Evolutionary conservation across 345 rosid species (phyloP).

Genomic region (Eucalyptus victrix): DNA sequence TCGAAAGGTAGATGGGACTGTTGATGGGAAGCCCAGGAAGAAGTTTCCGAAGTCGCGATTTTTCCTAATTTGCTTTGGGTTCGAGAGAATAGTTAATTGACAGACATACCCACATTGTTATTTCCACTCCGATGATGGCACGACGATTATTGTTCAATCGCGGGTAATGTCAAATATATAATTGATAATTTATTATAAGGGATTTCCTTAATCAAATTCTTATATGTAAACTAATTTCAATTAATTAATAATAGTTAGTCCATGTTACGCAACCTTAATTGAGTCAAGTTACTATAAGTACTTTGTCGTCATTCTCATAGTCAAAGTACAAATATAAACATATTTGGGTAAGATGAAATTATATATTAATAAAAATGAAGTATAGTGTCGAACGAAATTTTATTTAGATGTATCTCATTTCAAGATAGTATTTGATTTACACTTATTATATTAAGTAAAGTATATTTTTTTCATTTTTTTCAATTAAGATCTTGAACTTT

Average conservation of each 20-base stretch:
- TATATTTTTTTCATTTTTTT: background rate
- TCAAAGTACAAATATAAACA: background rate
- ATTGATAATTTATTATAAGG: background rate
- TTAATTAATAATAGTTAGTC: background rate
- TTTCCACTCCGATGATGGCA: background rate
- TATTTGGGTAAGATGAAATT: background rate
- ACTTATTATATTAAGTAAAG: background rate
- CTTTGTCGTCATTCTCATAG: background rate
- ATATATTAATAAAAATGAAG: fast-evolving
- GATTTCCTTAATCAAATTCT: too few relatives aligned
- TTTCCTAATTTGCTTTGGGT: background rate
- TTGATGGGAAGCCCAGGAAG: background rate
- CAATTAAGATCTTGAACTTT: background rate
- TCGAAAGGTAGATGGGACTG: background rate
- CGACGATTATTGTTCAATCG: background rate
- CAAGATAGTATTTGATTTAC: fast-evolving
- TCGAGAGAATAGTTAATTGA: background rate
- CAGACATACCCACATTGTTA: background rate
- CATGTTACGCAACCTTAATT: background rate
- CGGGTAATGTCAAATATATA: background rate
- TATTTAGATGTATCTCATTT: background rate
- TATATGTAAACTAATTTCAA: too few relatives aligned
- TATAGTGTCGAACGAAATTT: fast-evolving
- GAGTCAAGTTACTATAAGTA: background rate
- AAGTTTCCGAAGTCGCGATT: background rate